Evolutionary conservation across 768 basidiomycete genomes (phyloP), one percentile per base, ranked within the genome.

Genomic region (Phallus indusiatus): DNA sequence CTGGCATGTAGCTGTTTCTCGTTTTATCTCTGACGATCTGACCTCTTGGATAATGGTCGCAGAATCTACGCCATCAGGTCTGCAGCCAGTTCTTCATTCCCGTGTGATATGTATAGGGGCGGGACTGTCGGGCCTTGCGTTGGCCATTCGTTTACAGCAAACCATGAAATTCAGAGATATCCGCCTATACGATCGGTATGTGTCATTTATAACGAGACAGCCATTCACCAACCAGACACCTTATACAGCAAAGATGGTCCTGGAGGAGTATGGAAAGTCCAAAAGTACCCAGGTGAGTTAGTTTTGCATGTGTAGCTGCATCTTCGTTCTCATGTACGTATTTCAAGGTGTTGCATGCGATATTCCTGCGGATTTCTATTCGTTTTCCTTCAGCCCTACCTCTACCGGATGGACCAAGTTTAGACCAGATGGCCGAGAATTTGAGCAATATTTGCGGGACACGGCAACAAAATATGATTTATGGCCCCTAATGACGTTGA

Each of bases 121-220:
- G 1, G 67, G 67, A 6, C 12, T 68, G 8, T 59, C 59, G 0
- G 67, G 67, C 4, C 59, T 68, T 53, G 63, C 64, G 6, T 8
- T 62, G 0, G 63, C 62, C 11, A 60, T 64, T 33, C 64, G 67
- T 59, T 54, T 68, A 28, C 55, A 61, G 52, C 55, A 59, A 14
- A 61, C 63, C 60, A 56, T 67, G 10, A 61, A 61, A 14, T 47
- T 63, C 47, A 59, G 48, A 7, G 64, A 67, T 22, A 59, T 67
- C 11, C 60, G 62, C 20, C 56, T 66, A 28, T 66, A 64, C 34
- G 64, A 65, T 9, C 53, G 58, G 35, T 48, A 52, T 28, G 34
- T 47, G 14, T 47, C 55, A 24, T 36, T 57, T 60, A 59, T 8
- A 28, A 28, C 28, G 28, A 28, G 7, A 7, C 28, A n/a, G 28